phyloP scores from a whole-genome alignment of 2,329 filamentous ascomycete genomes.

The Clonostachys chloroleuca region DNA sequence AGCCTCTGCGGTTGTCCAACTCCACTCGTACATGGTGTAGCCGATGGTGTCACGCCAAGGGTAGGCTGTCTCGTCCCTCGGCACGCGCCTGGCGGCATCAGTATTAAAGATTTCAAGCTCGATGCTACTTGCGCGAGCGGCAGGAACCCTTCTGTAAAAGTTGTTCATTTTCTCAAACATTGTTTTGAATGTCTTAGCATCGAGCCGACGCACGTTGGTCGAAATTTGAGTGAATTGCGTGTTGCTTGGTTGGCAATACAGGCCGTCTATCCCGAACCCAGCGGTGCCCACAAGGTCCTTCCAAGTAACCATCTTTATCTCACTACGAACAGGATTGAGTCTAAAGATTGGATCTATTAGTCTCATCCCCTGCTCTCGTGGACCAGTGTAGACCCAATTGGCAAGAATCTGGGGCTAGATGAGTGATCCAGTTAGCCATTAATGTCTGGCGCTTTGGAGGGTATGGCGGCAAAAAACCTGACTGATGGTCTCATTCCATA shows the following conservation, averaged over 20 bases:
- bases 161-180: neutral
- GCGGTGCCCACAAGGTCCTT: too few relatives aligned
- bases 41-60: neutral
- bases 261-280: too few relatives aligned
- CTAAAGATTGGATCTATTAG: too few relatives aligned
- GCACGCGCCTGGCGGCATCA: neutral
- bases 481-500: neutral
- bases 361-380: neutral
- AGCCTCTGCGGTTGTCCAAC: neutral
- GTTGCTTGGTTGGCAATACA: neutral
- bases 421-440: neutral
- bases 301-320: too few relatives aligned
- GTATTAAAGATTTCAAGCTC: neutral
- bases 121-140: neutral
- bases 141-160: neutral
- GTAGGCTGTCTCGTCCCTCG: neutral
- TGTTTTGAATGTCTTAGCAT: too few relatives aligned
- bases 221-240: neutral
- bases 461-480: neutral
- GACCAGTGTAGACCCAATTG: neutral
- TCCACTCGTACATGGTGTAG: neutral
- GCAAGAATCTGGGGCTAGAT: neutral
- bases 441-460: neutral
- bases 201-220: too few relatives aligned
- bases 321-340: too few relatives aligned